Evolutionary conservation across 2,329 filamentous ascomycete species (phyloP).

Genomic region (Claviceps sp.): DNA sequence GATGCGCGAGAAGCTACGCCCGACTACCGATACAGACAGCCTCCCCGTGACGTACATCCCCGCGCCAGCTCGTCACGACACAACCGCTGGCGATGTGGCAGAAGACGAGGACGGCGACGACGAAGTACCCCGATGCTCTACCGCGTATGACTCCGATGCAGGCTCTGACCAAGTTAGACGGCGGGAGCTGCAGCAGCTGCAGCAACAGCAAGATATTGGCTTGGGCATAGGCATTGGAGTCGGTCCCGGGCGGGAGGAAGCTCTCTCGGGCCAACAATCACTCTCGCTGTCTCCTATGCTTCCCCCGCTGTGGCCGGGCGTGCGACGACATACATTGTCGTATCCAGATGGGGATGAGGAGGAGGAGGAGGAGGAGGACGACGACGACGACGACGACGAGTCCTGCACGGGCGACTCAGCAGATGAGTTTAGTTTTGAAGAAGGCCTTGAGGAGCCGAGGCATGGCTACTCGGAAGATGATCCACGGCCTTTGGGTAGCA

Average conservation of each 20-base stretch:
- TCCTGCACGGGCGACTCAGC: constrained; percentile 11
- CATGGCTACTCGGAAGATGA: constrained; percentile 1
- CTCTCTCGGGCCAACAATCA: constrained; percentile 11
- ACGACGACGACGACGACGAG: constrained; percentile 20
- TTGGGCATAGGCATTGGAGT: neutral
- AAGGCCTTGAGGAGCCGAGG: neutral
- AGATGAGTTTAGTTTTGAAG: constrained; percentile 11
- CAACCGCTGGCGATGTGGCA: constrained; percentile 40
- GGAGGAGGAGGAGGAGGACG: constrained; percentile 13
- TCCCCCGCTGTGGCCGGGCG: constrained; percentile 31
- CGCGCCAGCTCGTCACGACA: constrained; percentile 44
- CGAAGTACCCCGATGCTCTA: constrained; percentile 16
- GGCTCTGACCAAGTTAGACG: neutral
- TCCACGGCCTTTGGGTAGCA: neutral
- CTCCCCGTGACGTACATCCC: constrained; percentile 49
- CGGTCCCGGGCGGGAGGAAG: neutral
- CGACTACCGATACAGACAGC: constrained; percentile 39
- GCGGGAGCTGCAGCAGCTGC: constrained; percentile 7
- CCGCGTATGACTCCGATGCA: constrained; percentile 4
- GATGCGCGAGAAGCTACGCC: constrained; percentile 41
- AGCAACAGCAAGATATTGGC: neutral
- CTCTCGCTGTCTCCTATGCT: constrained; percentile 17
- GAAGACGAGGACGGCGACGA: constrained; percentile 48
- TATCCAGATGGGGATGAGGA: constrained; percentile 16
- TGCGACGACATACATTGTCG: constrained; percentile 16